Conservation (phyloP, 345 rosid genomes). For the Syzygium aqueum region DNA sequence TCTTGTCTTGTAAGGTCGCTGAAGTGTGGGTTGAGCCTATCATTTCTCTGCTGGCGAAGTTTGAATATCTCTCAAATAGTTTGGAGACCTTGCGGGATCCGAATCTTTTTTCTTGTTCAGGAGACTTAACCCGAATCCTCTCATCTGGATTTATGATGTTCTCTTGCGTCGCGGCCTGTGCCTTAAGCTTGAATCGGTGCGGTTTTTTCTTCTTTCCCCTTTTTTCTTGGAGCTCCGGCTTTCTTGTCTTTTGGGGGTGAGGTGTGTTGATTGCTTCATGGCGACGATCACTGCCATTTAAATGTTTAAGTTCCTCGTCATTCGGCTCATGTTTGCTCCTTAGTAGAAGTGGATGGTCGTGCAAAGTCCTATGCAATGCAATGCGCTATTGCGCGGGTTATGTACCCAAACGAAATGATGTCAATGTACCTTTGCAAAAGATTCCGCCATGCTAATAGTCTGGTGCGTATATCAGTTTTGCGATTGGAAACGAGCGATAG, state of each 20-base stretch:
- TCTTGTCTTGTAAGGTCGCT: background rate
- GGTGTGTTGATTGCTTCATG: background rate
- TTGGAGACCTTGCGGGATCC: background rate
- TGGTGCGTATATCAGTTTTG: background rate
- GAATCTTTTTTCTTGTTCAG: background rate
- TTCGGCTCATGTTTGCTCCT: background rate
- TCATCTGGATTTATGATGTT: background rate
- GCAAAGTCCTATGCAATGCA: background rate
- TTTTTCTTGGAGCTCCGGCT: background rate
- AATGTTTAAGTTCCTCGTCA: background rate
- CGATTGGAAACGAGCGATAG: background rate
- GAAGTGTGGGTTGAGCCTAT: background rate
- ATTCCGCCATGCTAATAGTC: background rate
- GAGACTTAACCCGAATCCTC: background rate
- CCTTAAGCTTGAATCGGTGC: background rate
- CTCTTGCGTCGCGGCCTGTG: background rate
- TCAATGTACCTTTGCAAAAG: background rate
- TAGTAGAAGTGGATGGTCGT: background rate
- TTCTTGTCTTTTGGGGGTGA: background rate
- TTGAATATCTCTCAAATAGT: background rate
- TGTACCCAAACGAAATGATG: background rate
- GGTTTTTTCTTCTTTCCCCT: background rate
- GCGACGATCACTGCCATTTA: background rate
- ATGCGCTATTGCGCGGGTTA: background rate
- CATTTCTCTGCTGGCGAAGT: background rate